Conservation (phyloP, 1,284 basidiomycete genomes). For the Phylloboletellus chloephorus region DNA sequence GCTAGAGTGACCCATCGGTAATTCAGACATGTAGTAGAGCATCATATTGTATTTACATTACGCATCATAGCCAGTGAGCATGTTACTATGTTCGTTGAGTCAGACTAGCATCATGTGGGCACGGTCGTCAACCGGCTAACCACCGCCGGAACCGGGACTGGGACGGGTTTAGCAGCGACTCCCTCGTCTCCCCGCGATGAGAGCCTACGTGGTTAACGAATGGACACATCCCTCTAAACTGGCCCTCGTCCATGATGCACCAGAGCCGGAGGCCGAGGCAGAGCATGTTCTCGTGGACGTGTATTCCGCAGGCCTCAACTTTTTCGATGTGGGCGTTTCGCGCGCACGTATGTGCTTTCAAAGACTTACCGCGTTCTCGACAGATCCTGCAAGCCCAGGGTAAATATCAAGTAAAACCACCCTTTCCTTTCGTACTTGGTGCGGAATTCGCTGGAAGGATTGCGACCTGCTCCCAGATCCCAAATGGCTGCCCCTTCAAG, state of each 20-base stretch:
- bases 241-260: constrained; percentile 49
- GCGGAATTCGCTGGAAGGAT: constrained; percentile 85
- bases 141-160: constrained; percentile 5
- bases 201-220: constrained; percentile 70
- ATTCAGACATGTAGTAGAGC: constrained; percentile 31
- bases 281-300: constrained; percentile 80
- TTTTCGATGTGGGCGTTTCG: constrained; percentile 59
- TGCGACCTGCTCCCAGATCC: constrained; percentile 70
- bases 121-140: constrained; percentile 1
- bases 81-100: too few species aligned
- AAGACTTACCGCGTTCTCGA: neutral
- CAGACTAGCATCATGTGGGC: too few species aligned
- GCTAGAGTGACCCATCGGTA: constrained; percentile 14
- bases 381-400: constrained; percentile 84
- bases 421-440: constrained; percentile 79
- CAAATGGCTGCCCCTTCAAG: constrained; percentile 73
- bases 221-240: constrained; percentile 73
- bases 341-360: neutral
- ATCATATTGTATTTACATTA: constrained; percentile 34
- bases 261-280: constrained; percentile 50
- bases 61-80: constrained; percentile 18
- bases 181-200: constrained; percentile 48
- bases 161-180: too few species aligned
- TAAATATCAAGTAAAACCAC: constrained; percentile 81
- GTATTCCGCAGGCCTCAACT: constrained; percentile 72